Evolutionary conservation across 129 eudicot genomes (phyloP).

Genomic region (Daucus carota): DNA sequence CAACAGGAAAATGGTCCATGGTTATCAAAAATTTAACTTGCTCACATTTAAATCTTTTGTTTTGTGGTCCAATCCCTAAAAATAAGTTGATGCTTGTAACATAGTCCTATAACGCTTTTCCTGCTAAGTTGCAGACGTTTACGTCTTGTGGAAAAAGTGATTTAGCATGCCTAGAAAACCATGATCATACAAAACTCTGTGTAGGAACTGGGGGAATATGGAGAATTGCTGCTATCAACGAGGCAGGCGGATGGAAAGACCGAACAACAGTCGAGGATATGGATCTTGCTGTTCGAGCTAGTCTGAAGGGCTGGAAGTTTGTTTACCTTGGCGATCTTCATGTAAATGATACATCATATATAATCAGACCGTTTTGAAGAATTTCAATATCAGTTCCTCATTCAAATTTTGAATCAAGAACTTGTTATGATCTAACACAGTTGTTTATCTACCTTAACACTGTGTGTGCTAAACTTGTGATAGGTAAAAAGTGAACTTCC

Average conservation of each 20-base stretch:
- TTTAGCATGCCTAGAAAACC: not conserved
- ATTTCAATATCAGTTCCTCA: not conserved
- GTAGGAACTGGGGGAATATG: slow-evolving; percentile 93
- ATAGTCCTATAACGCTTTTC: not conserved
- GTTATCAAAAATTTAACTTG: not conserved
- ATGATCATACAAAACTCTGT: not conserved
- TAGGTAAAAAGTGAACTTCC: slow-evolving; percentile 97
- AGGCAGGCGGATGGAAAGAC: slow-evolving; percentile 98
- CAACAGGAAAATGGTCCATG: not conserved
- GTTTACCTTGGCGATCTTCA: slow-evolving; percentile 88
- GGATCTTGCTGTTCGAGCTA: slow-evolving; percentile 96
- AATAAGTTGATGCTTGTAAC: not conserved
- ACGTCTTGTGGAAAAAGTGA: no score
- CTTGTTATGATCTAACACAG: not conserved
- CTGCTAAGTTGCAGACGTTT: not conserved
- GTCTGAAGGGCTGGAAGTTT: slow-evolving; percentile 94
- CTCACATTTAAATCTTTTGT: not conserved
- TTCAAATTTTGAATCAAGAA: not conserved
- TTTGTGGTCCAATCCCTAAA: slow-evolving; percentile 7
- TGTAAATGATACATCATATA: slow-evolving; percentile 17
- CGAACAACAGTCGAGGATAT: slow-evolving; percentile 93
- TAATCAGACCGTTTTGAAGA: no score
- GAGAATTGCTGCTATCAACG: slow-evolving; percentile 85
- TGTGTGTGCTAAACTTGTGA: not conserved
- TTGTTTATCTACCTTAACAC: not conserved